A percentile compares a stretch with the other conserved stretches of the same genome.
phyloP scores from a whole-genome alignment of 2,329 filamentous ascomycete genomes.

The Coleophoma eucalyptorum region DNA sequence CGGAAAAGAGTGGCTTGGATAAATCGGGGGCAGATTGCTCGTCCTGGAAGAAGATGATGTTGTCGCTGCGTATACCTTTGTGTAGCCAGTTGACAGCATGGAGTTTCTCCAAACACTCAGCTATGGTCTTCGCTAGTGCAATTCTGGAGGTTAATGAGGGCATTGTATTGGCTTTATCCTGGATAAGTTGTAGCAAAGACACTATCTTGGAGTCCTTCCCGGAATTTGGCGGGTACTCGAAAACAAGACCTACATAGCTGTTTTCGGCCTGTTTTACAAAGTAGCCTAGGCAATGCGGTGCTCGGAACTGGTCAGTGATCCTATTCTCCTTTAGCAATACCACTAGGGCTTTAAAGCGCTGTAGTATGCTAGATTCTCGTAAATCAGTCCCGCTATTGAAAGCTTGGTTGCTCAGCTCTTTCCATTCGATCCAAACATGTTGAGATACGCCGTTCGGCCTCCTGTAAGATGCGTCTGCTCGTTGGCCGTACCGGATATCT shows the following conservation, averaged over 20 bases:
- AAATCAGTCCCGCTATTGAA: not conserved
- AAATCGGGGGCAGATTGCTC: not conserved
- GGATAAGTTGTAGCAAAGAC: not conserved
- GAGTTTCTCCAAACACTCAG: slow-evolving; percentile 7
- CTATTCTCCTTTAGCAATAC: not conserved
- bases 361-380: not conserved
- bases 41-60: slow-evolving; percentile 12
- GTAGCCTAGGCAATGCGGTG: not conserved
- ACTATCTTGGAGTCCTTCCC: not conserved
- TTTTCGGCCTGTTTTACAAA: not conserved
- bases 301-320: not conserved
- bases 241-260: not conserved
- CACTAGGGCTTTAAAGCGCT: not conserved
- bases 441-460: not conserved
- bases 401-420: not conserved
- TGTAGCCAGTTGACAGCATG: slow-evolving; percentile 14
- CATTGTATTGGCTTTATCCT: not conserved
- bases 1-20: slow-evolving; percentile 4
- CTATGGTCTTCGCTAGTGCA: slow-evolving; percentile 5
- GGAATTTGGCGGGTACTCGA: not conserved
- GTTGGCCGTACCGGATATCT: not conserved
- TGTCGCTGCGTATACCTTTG: slow-evolving; percentile 12
- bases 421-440: not conserved
- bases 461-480: not conserved
- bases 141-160: slow-evolving; percentile 7